Base-by-base conservation (phyloP, 2,329 filamentous ascomycete species). In the Epichloe aotearoae region DNA sequence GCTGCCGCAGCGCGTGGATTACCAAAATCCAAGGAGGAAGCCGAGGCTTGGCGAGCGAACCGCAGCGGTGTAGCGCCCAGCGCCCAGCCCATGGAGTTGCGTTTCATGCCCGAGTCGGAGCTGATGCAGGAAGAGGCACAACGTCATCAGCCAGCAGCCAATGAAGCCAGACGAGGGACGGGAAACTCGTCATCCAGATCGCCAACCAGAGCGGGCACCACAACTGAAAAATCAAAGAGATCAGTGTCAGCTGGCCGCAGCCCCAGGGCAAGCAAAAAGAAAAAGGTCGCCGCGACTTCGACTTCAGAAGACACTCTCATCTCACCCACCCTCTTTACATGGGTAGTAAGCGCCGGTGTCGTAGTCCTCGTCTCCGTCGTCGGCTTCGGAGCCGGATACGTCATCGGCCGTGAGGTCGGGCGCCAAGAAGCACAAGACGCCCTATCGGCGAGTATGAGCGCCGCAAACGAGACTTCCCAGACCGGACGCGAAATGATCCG, bases 1-100 rank as follows among this genome's bases (percentile, higher is more conserved):
- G 91, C 89, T 0, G 89, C 90, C 3, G 93, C 91, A 0, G 93
- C 91, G 1, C 80, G 93, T 42, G 85, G 86, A 4, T 73, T 93
- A 15, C 81, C 84, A 1, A 95, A 93, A 62, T 70, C 73, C 15
- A 72, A 73, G 46, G 71, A 75, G 47, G 72, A 75, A 50, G 62
- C 62, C 12, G 70, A 72, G 50, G 59, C 64, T 12, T 59, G 65
- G 47, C 55, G 63, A 14, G 52, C 57, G 12, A 57, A 62, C 10
- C 66, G 66, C 45, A 57, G 66, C 23, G 69, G 70, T 23, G 62
- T 75, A 41, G 65, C 73, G 5, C 69, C 69, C 3, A 71, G 73
- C 58, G 67, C 64, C 50, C 76, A 79, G 55, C 77, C 77, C 1
- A 74, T 83, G 65, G 76, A 77, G 53, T 62, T 84, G 40, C 73